Base-by-base conservation (phyloP, 768 basidiomycete genomes). In the Podaxis carcinomalis region DNA sequence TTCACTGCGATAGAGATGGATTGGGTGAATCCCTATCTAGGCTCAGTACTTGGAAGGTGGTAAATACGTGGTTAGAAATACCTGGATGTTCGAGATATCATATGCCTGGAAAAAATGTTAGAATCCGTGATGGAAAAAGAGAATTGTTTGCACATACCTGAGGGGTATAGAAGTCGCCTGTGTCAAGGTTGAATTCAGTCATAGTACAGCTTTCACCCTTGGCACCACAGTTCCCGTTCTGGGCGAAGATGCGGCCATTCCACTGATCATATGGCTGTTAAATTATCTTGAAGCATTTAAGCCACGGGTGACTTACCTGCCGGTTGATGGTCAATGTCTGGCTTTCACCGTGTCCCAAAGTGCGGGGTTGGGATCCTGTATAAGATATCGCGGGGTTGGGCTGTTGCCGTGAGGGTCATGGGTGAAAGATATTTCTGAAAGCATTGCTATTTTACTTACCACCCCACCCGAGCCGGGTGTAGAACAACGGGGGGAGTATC, bases 81-180 rank as follows among this genome's bases (percentile, higher is more conserved):
- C 59, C 51, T 75, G 76, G 58, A 79, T 77, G 64, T 78, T 79
- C 40, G 77, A 78, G 23, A 79, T 75, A 58, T 79, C 77, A 63
- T 79, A 78, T 10, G 75, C 73, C 68, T 77, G 64, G 21, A 54
- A 52, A 16, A 16, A 35, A 32, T 27, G 35, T 23, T 13, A 39
- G 21, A 28, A 32, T 44, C 59, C 13, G 1, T 25, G 0, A 16
- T 21, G 9, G 16, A 14, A 53, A 11, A 27, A 23, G 27, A 7
- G 14, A 11, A 7, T 9, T 14, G 27, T 13, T 19, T 19, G 32
- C 21, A 53, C 60, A 37, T 56, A 68, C 70, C 62, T 73, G 70
- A 13, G 72, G 65, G 0, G 70, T 72, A 35, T 62, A 70, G 11
- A 61, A 44, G 49, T 66, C 67, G 11, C 73, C 74, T 0, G 71